Base-by-base conservation (phyloP, 2,329 filamentous ascomycete species). In the Ceratocystis lukuohia region DNA sequence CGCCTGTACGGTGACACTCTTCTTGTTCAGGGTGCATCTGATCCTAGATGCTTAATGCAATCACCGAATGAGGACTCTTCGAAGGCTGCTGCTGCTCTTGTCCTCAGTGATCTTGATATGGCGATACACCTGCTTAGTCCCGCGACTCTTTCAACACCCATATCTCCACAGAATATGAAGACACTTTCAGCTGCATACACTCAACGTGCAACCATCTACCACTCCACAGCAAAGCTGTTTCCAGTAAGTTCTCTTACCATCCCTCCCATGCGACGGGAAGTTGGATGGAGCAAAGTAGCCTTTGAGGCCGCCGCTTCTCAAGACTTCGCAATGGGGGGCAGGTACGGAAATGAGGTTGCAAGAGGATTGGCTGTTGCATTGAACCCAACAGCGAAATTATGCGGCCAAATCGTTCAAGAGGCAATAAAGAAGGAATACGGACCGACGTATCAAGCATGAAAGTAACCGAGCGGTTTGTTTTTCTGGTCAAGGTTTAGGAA, bases 101-200 rank as follows among this genome's bases (percentile, higher is more conserved):
- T 78, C 0, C 74, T 87, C 12, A 72, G 73, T 1, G 84, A 88
- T 69, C 79, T 87, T 46, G 79, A 83, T 62, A 74, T 73, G 10
- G 84, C 84, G 59, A 84, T 91, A 63, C 71, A 72, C 2, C 77
- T 88, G 61, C 79, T 85, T 46, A 82, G 81, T 5, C 87, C 86
- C 0, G 71, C 75, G 0, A 79, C 77, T 0, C 73, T 79, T 1
- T 76, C 76, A 28, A 75, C 79, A 1, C 75, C 82, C 15, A 77
- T 91, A 44, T 90, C 87, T 1, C 80, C 84, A 5, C 81, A 84
- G 64, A 82, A 84, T 37, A 84, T 83, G 10, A 85, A 82, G 67
- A 86, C 88, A 0, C 76, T 93, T 7, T 84, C 86, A 1, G 83
- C 86, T 70, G 85, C 87, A 3, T 83, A 89, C 71, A 91, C 88